Evolutionary conservation across 164 flowering plant genomes (phyloP).

Genomic region (Piper betle): DNA sequence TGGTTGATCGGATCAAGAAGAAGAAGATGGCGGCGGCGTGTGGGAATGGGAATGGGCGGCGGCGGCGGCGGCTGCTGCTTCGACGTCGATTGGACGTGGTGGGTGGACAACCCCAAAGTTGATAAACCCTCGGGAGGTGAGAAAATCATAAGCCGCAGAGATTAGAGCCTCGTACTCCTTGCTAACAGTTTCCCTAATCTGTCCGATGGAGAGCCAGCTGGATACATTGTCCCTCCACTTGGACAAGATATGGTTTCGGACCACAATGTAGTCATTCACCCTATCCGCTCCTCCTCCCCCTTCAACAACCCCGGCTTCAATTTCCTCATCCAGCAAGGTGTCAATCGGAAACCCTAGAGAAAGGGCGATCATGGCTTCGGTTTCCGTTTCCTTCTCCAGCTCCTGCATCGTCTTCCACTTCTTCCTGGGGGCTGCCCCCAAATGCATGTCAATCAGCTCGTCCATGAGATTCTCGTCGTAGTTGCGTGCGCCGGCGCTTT

Average conservation of each 20-base stretch:
- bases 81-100: constrained; percentile 18
- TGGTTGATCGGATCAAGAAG: no score
- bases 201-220: constrained; percentile 51
- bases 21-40: no score
- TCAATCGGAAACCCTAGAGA: constrained; percentile 89
- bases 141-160: constrained; percentile 67
- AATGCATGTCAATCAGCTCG: constrained; percentile 60
- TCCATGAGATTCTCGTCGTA: constrained; percentile 78
- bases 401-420: constrained; percentile 41
- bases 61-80: no score
- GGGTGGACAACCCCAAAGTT: constrained; percentile 77
- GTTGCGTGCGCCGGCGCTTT: constrained; percentile 29
- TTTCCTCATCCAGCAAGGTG: constrained; percentile 65
- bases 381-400: constrained; percentile 81
- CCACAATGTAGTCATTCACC: constrained; percentile 85
- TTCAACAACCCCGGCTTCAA: constrained; percentile 62
- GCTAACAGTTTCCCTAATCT: constrained; percentile 72
- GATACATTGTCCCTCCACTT: constrained; percentile 76
- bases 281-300: constrained; percentile 64
- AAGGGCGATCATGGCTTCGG: constrained; percentile 82
- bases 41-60: no score
- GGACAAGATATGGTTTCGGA: constrained; percentile 81
- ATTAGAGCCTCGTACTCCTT: constrained; percentile 57
- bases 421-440: constrained; percentile 49
- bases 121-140: constrained; percentile 62